Evolutionary conservation across 345 rosid species (phyloP), one percentile per base, ranked within the genome.

Genomic region (Corchorus olitorius): DNA sequence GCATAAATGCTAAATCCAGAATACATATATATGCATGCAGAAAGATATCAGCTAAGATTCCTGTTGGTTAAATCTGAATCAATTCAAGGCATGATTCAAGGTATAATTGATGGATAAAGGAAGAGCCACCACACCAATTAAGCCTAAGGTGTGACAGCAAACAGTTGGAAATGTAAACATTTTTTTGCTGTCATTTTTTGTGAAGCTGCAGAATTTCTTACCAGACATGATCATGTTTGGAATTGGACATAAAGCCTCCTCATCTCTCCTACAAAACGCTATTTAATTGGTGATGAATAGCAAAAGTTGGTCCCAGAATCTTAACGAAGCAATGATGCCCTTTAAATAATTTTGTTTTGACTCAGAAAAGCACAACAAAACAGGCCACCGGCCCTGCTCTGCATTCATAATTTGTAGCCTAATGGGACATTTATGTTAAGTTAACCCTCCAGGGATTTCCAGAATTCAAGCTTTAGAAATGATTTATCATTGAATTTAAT

Each of bases 11-110:
- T 60, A 60, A 34, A 15, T 35, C 8, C 65, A 33, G 41, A 33
- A 34, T 17, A 62, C 6, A 34, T 17, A 62, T 27, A 27, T 27
- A 27, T 27, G 27, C 27, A 27, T 62, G n/a, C 19, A 15, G 11
- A 14, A 39, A 39, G 43, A 27, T 27, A 27, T 27, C 27, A 14
- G 19, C 19, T 17, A 0, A 33, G 41, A 33, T 60, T 27, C 64
- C 39, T 27, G 7, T 22, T 10, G 27, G 7, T 22, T 17, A 39
- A 17, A 39, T n/a, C 70, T 4, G 33, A 65, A 65, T 65, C 61
- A 70, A 68, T 68, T 17, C 55, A 48, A 67, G 41, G 72, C 72
- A 67, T 48, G 48, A 46, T 67, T 67, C 35, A 48, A 48, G 72
- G 41, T 45, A 22, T 39, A 39, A 39, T 46, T 45, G 20, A 45